Base-by-base conservation (phyloP, 2,329 filamentous ascomycete genomes). In the Drechslera avenae region DNA sequence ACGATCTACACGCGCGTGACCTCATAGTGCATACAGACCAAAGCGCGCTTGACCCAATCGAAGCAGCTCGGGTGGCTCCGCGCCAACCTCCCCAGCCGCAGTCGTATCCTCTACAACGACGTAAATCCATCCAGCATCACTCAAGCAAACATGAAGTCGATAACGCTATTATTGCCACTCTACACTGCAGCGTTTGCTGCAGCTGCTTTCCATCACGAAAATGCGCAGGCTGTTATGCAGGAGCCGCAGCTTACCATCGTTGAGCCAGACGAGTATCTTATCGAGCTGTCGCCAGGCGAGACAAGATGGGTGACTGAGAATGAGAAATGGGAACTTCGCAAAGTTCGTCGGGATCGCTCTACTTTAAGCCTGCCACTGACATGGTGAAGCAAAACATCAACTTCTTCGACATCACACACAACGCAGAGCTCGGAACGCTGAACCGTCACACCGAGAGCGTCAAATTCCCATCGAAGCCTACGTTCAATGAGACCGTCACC, bases 341-440 rank as follows among this genome's bases (percentile, higher is more conserved):
- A 91, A 62, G 91, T 95, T 82, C 50, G 84, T 76, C 12, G 10
- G 17, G 2, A 21, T 6, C 6, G 28, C 10, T 4, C 23, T 8
- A 12, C 7, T 12, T 13, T 6, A 35, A 46, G 19, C 30, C 14
- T 34, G 9, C 18, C 10, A 42, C 67, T 73, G 31, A 72, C 56
- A 52, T 36, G n/a, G 3, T 8, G 1, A 64, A 95, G 90, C 82
- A 89, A 70, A 91, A 91, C 66, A 81, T 87, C 61, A 89, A 87
- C 67, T 97, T 97, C 81, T 95, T 97, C 82, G 93, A 97, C 76
- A 92, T 97, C 67, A 97, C 94, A 54, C 83, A 90, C 34, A 84
- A 86, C 48, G 78, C 80, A 43, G 82, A 88, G 41, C 81, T 89
- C 56, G 89, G 88, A 52, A 71, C 74, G 52, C 72, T 67, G 23